Evolutionary conservation across 768 basidiomycete species (phyloP).

Genomic region (Tylopilus subfusipes): DNA sequence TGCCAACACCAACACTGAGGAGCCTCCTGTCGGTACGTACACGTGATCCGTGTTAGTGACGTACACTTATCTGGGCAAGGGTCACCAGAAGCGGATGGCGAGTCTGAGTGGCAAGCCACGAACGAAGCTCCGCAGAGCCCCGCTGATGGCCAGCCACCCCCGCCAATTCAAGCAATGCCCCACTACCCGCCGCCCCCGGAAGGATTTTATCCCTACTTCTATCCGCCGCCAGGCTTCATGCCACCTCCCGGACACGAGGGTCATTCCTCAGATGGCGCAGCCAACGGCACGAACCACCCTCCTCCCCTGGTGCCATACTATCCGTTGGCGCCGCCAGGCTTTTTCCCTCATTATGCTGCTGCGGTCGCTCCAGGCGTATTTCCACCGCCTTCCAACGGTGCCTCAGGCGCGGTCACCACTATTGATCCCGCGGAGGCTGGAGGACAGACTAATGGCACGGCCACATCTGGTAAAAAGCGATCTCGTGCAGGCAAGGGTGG

Average conservation of each 20-base stretch:
- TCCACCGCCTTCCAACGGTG: constrained; percentile 30
- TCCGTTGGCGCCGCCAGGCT: constrained; percentile 37
- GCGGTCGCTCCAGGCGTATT: constrained; percentile 30
- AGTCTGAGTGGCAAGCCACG: constrained; percentile 34
- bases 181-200: constrained; percentile 38
- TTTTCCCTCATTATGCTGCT: constrained; percentile 36
- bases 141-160: constrained; percentile 18
- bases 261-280: constrained; percentile 30
- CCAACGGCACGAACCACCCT: constrained; percentile 29
- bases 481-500: constrained; percentile 29
- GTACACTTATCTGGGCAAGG: constrained; percentile 13
- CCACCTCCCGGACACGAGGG: constrained; percentile 37
- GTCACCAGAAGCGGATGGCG: constrained; percentile 20
- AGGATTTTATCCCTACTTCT: constrained; percentile 43
- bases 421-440: constrained; percentile 27
- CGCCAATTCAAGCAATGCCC: constrained; percentile 26
- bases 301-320: constrained; percentile 36
- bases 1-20: constrained; percentile 16
- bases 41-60: constrained; percentile 2
- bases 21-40: constrained; percentile 22
- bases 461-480: constrained; percentile 28
- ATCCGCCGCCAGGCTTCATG: constrained; percentile 41
- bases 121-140: constrained; percentile 20
- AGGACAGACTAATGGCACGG: constrained; percentile 17
- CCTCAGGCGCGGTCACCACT: constrained; percentile 15